Percentiles rank a stretch among this genome's conserved stretches.
phyloP scores from a whole-genome alignment of 2,329 filamentous ascomycete species.

The Talaromyces sp. region DNA sequence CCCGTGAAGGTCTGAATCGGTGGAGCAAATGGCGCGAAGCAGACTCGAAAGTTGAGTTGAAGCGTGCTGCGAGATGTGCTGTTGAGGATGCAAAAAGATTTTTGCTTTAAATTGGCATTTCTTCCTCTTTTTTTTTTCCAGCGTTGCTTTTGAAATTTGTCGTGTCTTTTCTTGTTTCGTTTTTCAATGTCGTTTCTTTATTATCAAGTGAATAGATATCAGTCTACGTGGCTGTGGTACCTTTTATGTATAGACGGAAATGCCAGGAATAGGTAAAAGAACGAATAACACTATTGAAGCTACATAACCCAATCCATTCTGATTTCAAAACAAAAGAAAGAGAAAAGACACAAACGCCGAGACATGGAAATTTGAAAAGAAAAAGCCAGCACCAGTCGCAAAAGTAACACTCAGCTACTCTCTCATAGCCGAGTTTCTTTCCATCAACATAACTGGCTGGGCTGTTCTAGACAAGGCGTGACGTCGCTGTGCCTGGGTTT shows the following conservation, averaged over 20 bases:
- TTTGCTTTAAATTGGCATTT: slow-evolving; percentile 23
- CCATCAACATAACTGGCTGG: not conserved
- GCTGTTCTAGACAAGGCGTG: slow-evolving; percentile 19
- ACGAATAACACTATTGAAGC: not conserved
- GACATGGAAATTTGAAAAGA: not conserved
- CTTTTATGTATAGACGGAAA: not conserved
- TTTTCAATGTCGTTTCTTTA: not conserved
- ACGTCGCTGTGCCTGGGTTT: slow-evolving; percentile 27
- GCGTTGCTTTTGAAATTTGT: not conserved
- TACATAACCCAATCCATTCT: not conserved
- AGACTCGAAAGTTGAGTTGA: slow-evolving; percentile 75
- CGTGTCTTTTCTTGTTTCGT: not conserved
- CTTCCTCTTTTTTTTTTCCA: not conserved
- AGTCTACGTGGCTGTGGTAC: not conserved
- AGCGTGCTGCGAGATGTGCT: slow-evolving; percentile 75
- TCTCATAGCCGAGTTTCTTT: not conserved
- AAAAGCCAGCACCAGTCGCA: not conserved
- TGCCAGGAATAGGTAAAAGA: not conserved
- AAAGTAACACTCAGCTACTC: not conserved
- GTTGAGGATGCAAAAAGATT: slow-evolving; percentile 62
- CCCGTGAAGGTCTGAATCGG: slow-evolving; percentile 75
- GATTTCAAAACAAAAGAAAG: not conserved
- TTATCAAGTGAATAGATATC: not conserved
- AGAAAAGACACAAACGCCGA: not conserved
- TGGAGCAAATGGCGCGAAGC: slow-evolving; percentile 85